Percentiles rank a stretch among this genome's conserved stretches.
phyloP scores from a whole-genome alignment of 106 monocot species.

The Chionographis japonica region DNA sequence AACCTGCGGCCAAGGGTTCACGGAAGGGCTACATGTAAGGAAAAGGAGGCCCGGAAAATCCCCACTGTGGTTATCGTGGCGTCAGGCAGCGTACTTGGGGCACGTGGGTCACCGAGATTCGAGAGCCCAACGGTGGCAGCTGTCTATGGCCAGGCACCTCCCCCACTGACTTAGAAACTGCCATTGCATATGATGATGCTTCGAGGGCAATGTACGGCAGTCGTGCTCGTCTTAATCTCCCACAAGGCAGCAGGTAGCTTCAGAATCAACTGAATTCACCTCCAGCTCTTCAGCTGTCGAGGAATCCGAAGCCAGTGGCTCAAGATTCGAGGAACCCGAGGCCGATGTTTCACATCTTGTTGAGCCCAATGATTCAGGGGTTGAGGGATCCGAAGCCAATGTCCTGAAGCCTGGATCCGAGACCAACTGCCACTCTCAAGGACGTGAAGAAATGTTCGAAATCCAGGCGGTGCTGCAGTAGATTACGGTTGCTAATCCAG shows the following conservation, averaged over 20 bases:
- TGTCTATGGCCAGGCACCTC: constrained; percentile 85
- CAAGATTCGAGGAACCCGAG: neutral
- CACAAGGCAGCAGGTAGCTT: neutral
- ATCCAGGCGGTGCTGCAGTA: constrained; percentile 26
- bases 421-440: neutral
- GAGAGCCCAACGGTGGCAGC: constrained; percentile 62
- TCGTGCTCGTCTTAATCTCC: constrained; percentile 58
- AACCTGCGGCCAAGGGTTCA: constrained; percentile 70
- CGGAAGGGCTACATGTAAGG: constrained; percentile 82
- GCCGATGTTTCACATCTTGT: too few relatives aligned
- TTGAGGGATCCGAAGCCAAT: constrained; percentile 6
- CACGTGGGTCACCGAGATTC: constrained; percentile 90
- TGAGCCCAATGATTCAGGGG: neutral
- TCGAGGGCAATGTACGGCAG: constrained; percentile 71
- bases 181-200: constrained; percentile 72
- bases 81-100: constrained; percentile 90
- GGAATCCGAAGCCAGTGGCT: neutral
- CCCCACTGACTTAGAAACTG: constrained; percentile 56
- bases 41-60: constrained; percentile 85
- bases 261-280: constrained; percentile 14
- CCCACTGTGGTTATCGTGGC: constrained; percentile 53
- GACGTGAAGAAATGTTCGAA: constrained; percentile 24
- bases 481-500: constrained; percentile 27
- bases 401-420: neutral
- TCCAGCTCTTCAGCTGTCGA: constrained; percentile 2